Evolutionary conservation across 164 flowering plant genomes (phyloP), one percentile per base, ranked within the genome.

Genomic region (Magnolia sinica): DNA sequence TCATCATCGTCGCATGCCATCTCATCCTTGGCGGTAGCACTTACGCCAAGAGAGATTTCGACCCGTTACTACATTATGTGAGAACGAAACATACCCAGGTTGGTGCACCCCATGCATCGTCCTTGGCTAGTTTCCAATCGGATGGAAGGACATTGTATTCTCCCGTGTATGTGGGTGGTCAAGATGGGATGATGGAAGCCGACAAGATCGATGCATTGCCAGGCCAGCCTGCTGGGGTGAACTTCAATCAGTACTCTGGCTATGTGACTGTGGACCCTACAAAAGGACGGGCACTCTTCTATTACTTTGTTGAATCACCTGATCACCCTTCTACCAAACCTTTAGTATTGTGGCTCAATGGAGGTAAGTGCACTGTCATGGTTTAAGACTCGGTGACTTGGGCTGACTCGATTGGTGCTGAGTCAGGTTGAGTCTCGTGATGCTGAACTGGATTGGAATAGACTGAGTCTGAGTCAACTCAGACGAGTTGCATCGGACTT

Each of bases 291-390:
- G 86, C 88, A 14, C 75, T 88, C 63, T 76, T 76, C 70, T 76
- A 76, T 24, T 76, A 76, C 24, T 76, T 76, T 16, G 74, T 50
- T 5, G 79, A 76, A 24, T 59, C 79, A 14, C 70, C 49, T 37
- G 8, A 69, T n/a, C 2, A 66, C 64, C 82, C 92, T 0, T 59
- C 85, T 23, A 84, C 71, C 2, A 92, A 87, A 61, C 97, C 97
- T 64, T 91, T 92, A 50, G 89, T 93, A 76, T 89, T 93, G 76
- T 93, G 97, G 97, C 94, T 93, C 82, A 93, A 89, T 83, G 97
- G 97, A 91, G 97, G 97, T 90, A 77, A 9, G 11, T n/a, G 18
- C 23, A 66, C 14, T 14, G 27, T 66, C 23, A 11, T 11, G 31
- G 10, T 24, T 66, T 20, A 63, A 7, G 20, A 16, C 20, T 63